phyloP scores from a whole-genome alignment of 2,329 filamentous ascomycete genomes.

The Hypoxylon sp. region DNA sequence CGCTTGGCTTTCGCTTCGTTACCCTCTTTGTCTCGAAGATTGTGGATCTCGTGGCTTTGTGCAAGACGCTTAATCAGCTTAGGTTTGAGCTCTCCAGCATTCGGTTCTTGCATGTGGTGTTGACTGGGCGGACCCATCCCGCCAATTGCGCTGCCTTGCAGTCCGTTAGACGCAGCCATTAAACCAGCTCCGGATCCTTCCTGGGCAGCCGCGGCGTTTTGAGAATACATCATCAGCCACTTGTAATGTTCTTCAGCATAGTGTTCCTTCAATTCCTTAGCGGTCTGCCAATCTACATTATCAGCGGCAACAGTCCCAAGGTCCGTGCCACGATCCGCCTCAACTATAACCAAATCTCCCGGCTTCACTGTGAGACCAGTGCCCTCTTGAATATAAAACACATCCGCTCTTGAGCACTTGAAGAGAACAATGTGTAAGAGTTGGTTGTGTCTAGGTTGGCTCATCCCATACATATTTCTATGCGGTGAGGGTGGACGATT shows the following conservation, averaged over 20 bases:
- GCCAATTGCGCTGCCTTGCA: conserved; percentile 79
- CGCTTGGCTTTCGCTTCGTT: conserved; percentile 98
- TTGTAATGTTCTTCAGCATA: conserved; percentile 97
- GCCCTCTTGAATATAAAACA: conserved; percentile 97
- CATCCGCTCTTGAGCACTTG: conserved; percentile 94
- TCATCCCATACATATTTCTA: conserved; percentile 72
- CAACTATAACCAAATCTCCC: conserved; percentile 95
- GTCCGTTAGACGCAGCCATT: conserved; percentile 73
- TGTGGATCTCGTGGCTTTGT: conserved; percentile 89
- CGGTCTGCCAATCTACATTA: conserved; percentile 88
- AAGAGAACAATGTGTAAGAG: conserved; percentile 92
- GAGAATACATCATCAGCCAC: conserved; percentile 99
- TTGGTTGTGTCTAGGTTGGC: conserved; percentile 75
- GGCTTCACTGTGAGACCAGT: conserved; percentile 91
- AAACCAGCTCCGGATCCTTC: conserved; percentile 72
- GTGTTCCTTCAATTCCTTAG: conserved; percentile 90
- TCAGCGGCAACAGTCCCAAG: conserved; percentile 92
- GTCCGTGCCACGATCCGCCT: conserved; percentile 96
- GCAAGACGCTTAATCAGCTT: conserved; percentile 97
- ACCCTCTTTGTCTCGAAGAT: conserved; percentile 93
- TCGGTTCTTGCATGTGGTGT: conserved; percentile 80
- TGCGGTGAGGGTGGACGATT: conserved; percentile 73
- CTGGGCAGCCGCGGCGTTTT: conserved; percentile 76
- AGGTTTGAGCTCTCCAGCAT: conserved; percentile 84
- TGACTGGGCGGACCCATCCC: conserved; percentile 83